Percentiles rank a stretch among this genome's conserved stretches.
Evolutionary conservation across 2,329 filamentous ascomycete genomes (phyloP).

Genomic region (Talaromyces albobiverticillius): DNA sequence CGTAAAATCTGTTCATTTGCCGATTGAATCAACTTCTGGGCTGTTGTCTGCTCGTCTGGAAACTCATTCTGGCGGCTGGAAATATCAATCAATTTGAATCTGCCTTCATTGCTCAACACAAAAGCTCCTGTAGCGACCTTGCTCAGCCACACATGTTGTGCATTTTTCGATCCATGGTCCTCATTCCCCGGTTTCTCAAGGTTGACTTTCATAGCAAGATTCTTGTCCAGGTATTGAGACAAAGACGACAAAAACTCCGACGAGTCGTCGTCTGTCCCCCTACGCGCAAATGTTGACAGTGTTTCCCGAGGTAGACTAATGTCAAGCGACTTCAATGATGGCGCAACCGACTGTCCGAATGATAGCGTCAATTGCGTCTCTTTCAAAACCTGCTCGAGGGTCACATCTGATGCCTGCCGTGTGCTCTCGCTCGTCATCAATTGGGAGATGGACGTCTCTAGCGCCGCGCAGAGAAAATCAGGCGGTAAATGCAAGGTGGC

Average conservation of each 20-base stretch:
- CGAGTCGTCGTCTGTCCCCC: conserved; percentile 15
- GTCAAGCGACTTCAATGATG: conserved; percentile 32
- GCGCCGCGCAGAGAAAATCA: conserved; percentile 41
- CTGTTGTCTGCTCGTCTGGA: conserved; percentile 2
- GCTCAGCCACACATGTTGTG: conserved; percentile 31
- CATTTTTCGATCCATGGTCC: conserved; percentile 9
- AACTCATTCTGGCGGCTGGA: not conserved
- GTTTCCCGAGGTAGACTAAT: conserved; percentile 31
- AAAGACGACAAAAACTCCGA: conserved; percentile 27
- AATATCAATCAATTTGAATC: conserved; percentile 35
- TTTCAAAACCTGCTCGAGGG: conserved; percentile 32
- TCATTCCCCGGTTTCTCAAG: conserved; percentile 18
- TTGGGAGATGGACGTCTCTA: conserved; percentile 38
- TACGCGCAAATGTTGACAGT: conserved; percentile 22
- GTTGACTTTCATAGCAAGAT: conserved; percentile 40
- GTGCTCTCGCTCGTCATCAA: conserved; percentile 13
- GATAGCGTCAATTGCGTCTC: conserved; percentile 40
- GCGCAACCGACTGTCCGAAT: conserved; percentile 34
- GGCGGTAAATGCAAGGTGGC: conserved; percentile 45
- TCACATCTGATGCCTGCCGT: conserved; percentile 6
- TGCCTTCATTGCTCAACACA: conserved; percentile 36
- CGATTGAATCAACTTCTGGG: conserved; percentile 19
- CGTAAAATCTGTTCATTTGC: conserved; percentile 33
- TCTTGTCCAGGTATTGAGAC: conserved; percentile 33
- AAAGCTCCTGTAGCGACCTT: conserved; percentile 40